phyloP scores from a whole-genome alignment of 202 grass and related monocot genomes.

The Cymbopogon flexuosus region DNA sequence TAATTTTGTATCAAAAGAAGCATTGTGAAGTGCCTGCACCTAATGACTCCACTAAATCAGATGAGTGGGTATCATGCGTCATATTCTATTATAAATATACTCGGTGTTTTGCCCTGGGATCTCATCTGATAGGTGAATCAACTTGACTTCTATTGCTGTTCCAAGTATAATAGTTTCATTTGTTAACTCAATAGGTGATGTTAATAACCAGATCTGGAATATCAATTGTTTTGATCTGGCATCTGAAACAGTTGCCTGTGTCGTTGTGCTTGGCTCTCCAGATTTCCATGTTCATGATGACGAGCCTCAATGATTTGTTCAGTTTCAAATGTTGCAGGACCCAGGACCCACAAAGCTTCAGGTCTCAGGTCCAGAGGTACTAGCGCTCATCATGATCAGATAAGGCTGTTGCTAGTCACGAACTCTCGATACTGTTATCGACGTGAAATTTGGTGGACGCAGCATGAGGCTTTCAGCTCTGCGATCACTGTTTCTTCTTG shows the following conservation, averaged over 20 bases:
- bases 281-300: conserved; percentile 27
- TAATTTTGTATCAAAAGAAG: background rate
- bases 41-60: conserved; percentile 12
- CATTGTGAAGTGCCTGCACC: conserved; percentile 3
- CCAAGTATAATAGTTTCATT: background rate
- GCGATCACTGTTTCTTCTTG: background rate
- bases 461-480: background rate
- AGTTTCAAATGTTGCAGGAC: background rate
- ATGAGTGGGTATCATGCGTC: background rate
- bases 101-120: conserved; percentile 13
- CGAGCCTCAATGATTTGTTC: conserved; percentile 10
- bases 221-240: conserved; percentile 1
- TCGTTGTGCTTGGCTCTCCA: background rate
- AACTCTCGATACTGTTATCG: conserved; percentile 13
- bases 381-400: background rate
- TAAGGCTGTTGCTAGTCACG: background rate
- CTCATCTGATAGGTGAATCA: conserved; percentile 20
- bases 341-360: background rate
- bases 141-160: background rate
- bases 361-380: background rate
- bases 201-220: conserved; percentile 19
- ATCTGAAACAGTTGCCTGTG: conserved; percentile 8
- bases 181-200: background rate
- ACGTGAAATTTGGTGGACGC: conserved; percentile 2
- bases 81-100: background rate